phyloP scores from a whole-genome alignment of 1,284 basidiomycete species.

The Cutaneotrichosporon cavernicola region DNA sequence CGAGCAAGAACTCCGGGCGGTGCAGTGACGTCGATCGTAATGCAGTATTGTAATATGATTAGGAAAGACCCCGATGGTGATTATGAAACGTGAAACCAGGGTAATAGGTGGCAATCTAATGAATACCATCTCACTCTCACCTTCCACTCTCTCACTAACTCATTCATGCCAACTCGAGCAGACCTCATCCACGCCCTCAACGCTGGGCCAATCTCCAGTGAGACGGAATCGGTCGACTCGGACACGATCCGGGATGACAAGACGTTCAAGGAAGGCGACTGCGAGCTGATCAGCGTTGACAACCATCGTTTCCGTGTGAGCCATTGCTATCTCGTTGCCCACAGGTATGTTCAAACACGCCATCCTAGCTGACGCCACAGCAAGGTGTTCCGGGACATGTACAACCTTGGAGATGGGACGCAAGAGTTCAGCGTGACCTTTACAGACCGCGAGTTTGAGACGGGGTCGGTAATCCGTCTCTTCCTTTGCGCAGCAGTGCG shows the following conservation, averaged over 20 bases:
- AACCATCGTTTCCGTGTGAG: neutral
- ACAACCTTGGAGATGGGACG: neutral
- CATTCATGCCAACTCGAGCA: neutral
- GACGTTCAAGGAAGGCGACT: conserved; percentile 1
- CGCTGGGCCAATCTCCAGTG: neutral
- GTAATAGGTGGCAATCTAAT: neutral
- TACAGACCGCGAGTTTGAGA: neutral
- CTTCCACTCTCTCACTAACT: neutral
- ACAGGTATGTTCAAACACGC: neutral
- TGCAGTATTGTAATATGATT: neutral
- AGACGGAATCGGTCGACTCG: neutral
- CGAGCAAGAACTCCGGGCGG: too few relatives aligned
- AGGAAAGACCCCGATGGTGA: neutral
- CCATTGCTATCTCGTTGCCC: neutral
- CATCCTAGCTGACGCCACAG: neutral
- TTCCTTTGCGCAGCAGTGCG: neutral
- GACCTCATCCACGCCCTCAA: neutral
- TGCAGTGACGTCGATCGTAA: too few relatives aligned
- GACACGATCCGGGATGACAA: neutral
- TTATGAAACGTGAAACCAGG: neutral
- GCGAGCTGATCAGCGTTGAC: conserved; percentile 3
- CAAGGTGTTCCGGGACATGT: conserved; percentile 1
- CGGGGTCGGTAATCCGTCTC: neutral
- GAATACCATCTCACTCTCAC: neutral
- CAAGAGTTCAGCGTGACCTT: neutral